These are phyloP conservation scores for Ganoderma multipileum DNA, from an alignment of 1,284 basidiomycete species.

Conservation along the genomic window DNA sequence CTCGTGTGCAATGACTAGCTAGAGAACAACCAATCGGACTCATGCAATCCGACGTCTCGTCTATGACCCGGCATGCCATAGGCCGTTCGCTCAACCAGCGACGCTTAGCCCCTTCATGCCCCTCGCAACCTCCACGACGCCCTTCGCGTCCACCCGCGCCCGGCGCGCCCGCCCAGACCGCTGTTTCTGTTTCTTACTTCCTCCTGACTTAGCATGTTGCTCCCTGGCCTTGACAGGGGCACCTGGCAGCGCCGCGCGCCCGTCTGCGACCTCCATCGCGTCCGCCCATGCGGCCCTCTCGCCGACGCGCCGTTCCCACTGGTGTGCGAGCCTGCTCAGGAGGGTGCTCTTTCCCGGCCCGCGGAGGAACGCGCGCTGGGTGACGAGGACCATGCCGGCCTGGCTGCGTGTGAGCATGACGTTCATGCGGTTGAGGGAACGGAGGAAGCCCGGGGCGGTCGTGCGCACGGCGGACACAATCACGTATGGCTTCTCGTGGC, in stretches of 20 bases:
- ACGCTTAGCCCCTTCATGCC: neutral
- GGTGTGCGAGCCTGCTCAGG: slow-evolving; percentile 25
- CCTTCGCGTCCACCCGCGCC: neutral
- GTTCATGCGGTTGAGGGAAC: slow-evolving; percentile 63
- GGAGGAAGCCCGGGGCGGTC: slow-evolving; percentile 63
- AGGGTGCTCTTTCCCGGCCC: slow-evolving; percentile 22
- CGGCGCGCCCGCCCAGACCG: too few relatives aligned
- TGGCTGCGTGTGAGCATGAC: slow-evolving; percentile 55
- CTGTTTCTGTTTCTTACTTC: neutral
- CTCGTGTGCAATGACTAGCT: neutral
- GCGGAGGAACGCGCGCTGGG: slow-evolving; percentile 30
- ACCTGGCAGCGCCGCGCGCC: neutral
- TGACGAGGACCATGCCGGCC: slow-evolving; percentile 35
- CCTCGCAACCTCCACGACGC: neutral
- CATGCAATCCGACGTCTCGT: too few relatives aligned
- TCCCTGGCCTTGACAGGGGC: neutral
- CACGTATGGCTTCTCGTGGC: slow-evolving; percentile 53
- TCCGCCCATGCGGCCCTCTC: slow-evolving; percentile 19
- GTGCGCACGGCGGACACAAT: slow-evolving; percentile 70
- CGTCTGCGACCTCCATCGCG: slow-evolving; percentile 22
- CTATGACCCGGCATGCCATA: too few relatives aligned
- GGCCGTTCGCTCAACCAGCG: neutral
- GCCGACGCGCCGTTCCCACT: slow-evolving; percentile 23
- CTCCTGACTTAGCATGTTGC: neutral
- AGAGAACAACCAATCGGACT: too few relatives aligned